phyloP scores from a whole-genome alignment of 2,329 filamentous ascomycete species.

The Ophiognomonia clavigignenti-juglandacearum region DNA sequence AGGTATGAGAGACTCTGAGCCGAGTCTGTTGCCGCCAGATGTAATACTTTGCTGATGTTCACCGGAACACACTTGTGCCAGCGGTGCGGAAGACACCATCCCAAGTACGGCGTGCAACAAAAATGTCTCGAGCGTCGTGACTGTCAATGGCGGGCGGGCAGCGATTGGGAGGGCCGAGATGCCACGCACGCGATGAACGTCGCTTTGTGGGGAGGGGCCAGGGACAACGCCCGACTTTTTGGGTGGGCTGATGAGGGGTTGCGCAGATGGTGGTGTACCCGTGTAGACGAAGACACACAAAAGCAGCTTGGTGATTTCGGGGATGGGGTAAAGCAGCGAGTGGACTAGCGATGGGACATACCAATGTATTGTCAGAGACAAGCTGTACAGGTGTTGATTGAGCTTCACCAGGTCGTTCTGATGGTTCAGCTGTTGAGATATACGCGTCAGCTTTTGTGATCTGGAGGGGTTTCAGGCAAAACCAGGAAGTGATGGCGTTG shows the following conservation, averaged over 20 bases:
- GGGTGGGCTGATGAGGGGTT: conserved; percentile 15
- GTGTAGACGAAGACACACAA: conserved; percentile 1
- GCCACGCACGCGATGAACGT: conserved; percentile 7
- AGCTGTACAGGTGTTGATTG: not conserved
- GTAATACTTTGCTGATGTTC: not conserved
- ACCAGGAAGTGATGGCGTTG: not conserved
- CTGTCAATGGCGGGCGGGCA: too few species aligned
- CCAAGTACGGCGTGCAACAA: not conserved
- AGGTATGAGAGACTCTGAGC: not conserved
- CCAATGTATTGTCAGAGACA: conserved; percentile 6
- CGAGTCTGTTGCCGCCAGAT: not conserved
- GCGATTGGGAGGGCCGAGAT: conserved; percentile 11
- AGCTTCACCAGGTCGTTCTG: not conserved
- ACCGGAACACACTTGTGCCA: conserved; percentile 8
- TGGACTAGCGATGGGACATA: conserved; percentile 12
- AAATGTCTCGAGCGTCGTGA: not conserved
- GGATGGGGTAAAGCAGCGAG: conserved; percentile 4
- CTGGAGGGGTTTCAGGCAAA: not conserved
- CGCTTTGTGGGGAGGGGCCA: conserved; percentile 3
- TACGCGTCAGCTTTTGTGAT: conserved; percentile 8
- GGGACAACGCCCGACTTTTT: conserved; percentile 14
- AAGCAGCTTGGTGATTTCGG: not conserved
- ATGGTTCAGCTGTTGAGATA: not conserved
- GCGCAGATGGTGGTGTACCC: conserved; percentile 8
- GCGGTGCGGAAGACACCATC: not conserved